Evolutionary conservation across 345 rosid genomes (phyloP), one percentile per base, ranked within the genome.

Genomic region (Litchi chinensis): DNA sequence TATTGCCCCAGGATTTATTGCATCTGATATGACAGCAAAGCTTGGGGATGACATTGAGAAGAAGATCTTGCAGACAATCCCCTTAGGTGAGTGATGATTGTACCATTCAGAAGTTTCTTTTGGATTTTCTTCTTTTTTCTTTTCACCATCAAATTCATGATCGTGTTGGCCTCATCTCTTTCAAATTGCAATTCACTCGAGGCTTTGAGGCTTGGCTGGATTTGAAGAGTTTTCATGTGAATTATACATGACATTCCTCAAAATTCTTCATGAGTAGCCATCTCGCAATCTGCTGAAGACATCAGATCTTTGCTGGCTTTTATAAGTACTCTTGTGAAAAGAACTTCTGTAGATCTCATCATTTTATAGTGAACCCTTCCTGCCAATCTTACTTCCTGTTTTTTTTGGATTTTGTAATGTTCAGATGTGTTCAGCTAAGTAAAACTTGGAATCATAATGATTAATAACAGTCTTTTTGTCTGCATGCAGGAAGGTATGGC

Each of bases 1-100:
- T 77, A 80, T 94, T 81, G 95, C 98, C 50, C 98, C 98, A 0
- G 99, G 98, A 57, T 94, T 96, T 86, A 96, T 96, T 75, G 97
- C 98, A 65, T 91, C 98, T 80, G 97, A 93, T 79, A 90, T 93
- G 97, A 94, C 99, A 74, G 89, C 96, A 78, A 90, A 94, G 85
- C 99, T 97, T 81, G 93, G 97, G 24, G 97, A 91, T 46, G 95
- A 92, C 77, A 84, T 90, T 80, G 95, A 94, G 85, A 97, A 94
- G 98, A 97, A 92, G 85, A 87, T 94, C 77, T 76, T 94, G 90
- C 89, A 85, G 84, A 84, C 92, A 40, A 94, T 97, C 70, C 99
- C 99, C 68, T 76, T 93, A 76, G 98, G 99, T 93, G 79, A 82
- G 90, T 57, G 32, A 79, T 64, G 32, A 78, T 22, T 39, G 39